These are phyloP conservation scores for Pseudonectria buxi DNA, from an alignment of 2,329 filamentous ascomycete species.

Conservation along the genomic window DNA sequence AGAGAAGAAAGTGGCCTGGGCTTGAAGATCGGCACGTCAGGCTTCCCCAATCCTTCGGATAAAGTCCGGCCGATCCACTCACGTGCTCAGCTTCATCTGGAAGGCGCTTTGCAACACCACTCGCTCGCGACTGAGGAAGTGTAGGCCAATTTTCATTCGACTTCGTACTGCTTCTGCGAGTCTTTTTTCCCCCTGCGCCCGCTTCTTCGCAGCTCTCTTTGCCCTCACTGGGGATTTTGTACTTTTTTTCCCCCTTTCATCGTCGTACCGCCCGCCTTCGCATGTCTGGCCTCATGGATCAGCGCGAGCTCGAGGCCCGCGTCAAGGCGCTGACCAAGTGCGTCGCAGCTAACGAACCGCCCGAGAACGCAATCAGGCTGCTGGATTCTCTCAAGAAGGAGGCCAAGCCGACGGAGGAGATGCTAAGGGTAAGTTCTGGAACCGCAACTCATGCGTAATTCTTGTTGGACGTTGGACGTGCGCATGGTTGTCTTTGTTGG, in stretches of 20 bases:
- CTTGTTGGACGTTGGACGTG: not conserved
- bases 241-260: not conserved
- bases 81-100: too few relatives aligned
- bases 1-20: too few relatives aligned
- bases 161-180: too few relatives aligned
- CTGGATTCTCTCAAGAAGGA: slow-evolving; percentile 74
- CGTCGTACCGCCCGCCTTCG: slow-evolving; percentile 1
- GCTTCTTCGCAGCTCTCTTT: not conserved
- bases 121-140: too few relatives aligned
- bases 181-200: too few relatives aligned
- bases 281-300: slow-evolving; percentile 53
- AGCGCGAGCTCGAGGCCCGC: slow-evolving; percentile 71
- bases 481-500: not conserved
- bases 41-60: too few relatives aligned
- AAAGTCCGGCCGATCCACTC: too few relatives aligned
- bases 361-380: slow-evolving; percentile 64
- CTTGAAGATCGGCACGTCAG: too few relatives aligned
- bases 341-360: slow-evolving; percentile 64
- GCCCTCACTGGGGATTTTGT: too few relatives aligned
- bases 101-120: too few relatives aligned
- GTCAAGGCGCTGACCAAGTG: slow-evolving; percentile 78
- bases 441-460: not conserved
- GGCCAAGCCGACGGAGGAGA: slow-evolving; percentile 78
- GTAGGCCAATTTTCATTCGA: too few relatives aligned
- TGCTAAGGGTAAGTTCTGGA: slow-evolving; percentile 60